phyloP scores from a whole-genome alignment of 2,329 filamentous ascomycete species.

The Penicillium sp. region DNA sequence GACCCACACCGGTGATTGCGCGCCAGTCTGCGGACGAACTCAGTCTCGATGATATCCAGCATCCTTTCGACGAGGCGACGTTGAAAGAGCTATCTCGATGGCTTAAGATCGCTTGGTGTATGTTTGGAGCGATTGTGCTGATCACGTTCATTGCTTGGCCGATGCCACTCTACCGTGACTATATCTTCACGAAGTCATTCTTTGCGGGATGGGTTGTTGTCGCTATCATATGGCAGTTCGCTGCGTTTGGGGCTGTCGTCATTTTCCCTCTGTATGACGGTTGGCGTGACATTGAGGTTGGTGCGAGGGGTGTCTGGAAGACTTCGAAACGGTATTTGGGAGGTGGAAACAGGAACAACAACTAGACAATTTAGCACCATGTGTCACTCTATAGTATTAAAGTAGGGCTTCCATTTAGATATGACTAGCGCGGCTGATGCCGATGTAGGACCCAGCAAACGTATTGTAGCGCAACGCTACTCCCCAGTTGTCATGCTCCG shows the following conservation, averaged over 20 bases:
- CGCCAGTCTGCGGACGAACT: conserved; percentile 7
- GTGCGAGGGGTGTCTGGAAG: conserved; percentile 23
- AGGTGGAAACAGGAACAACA: neutral
- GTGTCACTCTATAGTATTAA: too few relatives aligned
- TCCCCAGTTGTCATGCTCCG: too few relatives aligned
- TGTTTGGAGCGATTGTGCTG: conserved; percentile 44
- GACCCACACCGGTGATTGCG: neutral
- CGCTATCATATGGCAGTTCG: conserved; percentile 49
- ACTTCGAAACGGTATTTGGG: conserved; percentile 4
- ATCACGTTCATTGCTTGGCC: conserved; percentile 50
- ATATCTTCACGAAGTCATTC: conserved; percentile 48
- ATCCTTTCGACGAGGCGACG: conserved; percentile 43
- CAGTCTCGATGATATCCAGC: conserved; percentile 42
- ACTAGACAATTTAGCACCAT: neutral
- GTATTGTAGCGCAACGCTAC: too few relatives aligned
- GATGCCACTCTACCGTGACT: conserved; percentile 49
- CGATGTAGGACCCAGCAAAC: too few relatives aligned
- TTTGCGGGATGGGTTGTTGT: conserved; percentile 47
- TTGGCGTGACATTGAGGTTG: conserved; percentile 39
- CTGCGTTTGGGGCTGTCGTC: conserved; percentile 46
- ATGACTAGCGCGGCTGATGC: too few relatives aligned
- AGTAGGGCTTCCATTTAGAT: too few relatives aligned
- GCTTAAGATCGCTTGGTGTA: conserved; percentile 42
- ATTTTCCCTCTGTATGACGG: conserved; percentile 51
- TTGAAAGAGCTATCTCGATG: conserved; percentile 36